Conservation (phyloP, 176 grass and related monocot species). For the Coix lacrymajobi region DNA sequence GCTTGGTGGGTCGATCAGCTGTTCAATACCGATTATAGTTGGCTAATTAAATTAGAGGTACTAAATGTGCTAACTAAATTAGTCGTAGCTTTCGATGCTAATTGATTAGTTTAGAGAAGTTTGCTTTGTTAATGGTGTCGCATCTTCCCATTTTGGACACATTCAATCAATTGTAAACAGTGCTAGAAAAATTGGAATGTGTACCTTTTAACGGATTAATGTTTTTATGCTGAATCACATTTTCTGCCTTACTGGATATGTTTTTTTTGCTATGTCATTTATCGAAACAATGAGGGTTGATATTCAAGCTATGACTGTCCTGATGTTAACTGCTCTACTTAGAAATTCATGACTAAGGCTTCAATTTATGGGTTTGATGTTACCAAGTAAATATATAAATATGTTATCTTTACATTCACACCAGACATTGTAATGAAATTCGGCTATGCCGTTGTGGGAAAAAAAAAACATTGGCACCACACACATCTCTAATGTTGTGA, state of each 20-base stretch:
- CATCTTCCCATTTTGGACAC: not conserved
- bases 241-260: not conserved
- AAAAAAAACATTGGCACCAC: too few species aligned
- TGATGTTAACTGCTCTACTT: not conserved
- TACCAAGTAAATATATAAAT: not conserved
- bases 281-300: not conserved
- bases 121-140: not conserved
- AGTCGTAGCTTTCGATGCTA: not conserved
- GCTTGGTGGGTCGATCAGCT: not conserved
- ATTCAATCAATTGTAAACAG: constrained; percentile 3
- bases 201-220: not conserved
- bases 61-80: not conserved
- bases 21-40: not conserved
- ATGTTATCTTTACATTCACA: not conserved
- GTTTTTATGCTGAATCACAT: not conserved
- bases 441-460: too few species aligned
- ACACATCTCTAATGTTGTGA: not conserved
- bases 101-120: not conserved
- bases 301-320: not conserved
- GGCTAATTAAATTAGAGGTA: not conserved
- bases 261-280: not conserved
- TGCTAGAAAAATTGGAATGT: not conserved
- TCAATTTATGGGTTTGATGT: not conserved
- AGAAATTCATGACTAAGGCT: not conserved
- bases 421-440: too few species aligned